Conservation (phyloP, 345 rosid genomes). For the Pseudoturritis turrita region DNA sequence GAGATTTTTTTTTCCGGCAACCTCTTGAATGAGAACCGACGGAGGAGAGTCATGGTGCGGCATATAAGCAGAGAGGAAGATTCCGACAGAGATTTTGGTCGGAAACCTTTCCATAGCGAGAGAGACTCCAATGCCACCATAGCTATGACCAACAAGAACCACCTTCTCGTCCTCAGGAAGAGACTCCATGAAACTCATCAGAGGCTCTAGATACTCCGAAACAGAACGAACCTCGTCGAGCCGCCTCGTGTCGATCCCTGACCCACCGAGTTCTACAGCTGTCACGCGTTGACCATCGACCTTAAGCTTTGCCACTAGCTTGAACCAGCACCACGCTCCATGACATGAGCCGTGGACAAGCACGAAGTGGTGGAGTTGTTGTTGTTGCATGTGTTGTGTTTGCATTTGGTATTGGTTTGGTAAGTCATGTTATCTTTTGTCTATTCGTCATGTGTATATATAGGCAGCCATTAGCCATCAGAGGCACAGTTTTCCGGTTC, state of each 20-base stretch:
- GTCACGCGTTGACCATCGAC: slow-evolving; percentile 46
- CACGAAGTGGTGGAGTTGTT: slow-evolving; percentile 40
- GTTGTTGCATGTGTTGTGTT: slow-evolving; percentile 28
- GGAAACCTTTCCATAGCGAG: slow-evolving; percentile 57
- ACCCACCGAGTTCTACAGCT: slow-evolving; percentile 47
- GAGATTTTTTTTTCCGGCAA: background rate
- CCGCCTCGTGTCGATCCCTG: slow-evolving; percentile 35
- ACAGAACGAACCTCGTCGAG: slow-evolving; percentile 31
- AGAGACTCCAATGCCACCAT: slow-evolving; percentile 42
- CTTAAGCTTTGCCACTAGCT: slow-evolving; percentile 40
- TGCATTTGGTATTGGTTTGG: slow-evolving; percentile 14
- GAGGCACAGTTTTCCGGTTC: background rate
- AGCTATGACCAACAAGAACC: slow-evolving; percentile 61
- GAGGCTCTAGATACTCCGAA: slow-evolving; percentile 43
- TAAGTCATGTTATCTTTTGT: slow-evolving; percentile 1
- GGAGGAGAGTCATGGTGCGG: slow-evolving; percentile 39
- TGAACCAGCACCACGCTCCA: slow-evolving; percentile 80
- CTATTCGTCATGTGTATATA: slow-evolving; percentile 8
- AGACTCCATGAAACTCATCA: slow-evolving; percentile 49
- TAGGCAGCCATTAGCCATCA: background rate
- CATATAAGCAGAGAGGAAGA: slow-evolving; percentile 50
- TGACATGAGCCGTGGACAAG: slow-evolving; percentile 54
- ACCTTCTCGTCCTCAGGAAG: slow-evolving; percentile 39
- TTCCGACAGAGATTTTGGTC: slow-evolving; percentile 39
- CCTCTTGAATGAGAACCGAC: slow-evolving; percentile 31